A percentile compares a stretch with the other conserved stretches of the same genome.
Conservation (phyloP, 176 grass and related monocot genomes). For the Carex scoparia region DNA sequence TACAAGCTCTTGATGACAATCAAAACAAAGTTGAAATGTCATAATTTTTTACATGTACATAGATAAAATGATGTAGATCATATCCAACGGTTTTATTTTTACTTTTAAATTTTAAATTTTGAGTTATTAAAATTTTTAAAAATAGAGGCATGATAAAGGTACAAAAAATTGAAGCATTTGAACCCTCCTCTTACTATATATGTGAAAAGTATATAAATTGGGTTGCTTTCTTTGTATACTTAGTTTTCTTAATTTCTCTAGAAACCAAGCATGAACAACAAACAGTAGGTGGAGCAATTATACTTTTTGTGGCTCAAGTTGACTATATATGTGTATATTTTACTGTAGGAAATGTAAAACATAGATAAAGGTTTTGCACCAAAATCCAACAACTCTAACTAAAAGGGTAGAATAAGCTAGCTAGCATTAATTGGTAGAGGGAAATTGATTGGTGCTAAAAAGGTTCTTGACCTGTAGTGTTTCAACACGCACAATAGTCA, state of each 20-base stretch:
- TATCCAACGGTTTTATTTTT: no score
- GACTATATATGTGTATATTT: neutral
- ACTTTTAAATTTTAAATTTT: no score
- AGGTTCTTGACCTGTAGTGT: slow-evolving; percentile 19
- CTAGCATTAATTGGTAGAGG: neutral
- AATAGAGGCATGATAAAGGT: no score
- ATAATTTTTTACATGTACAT: no score
- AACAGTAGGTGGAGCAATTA: neutral
- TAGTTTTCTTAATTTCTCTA: neutral
- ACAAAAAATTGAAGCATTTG: no score
- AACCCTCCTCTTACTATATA: no score
- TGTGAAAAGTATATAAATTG: neutral
- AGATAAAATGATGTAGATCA: no score
- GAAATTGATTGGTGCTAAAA: slow-evolving; percentile 17
- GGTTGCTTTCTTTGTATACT: neutral
- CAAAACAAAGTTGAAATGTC: no score
- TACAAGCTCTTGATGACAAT: no score
- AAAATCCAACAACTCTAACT: slow-evolving; percentile 26
- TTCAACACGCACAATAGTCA: slow-evolving; percentile 30
- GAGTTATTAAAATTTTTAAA: no score
- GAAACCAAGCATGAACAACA: neutral
- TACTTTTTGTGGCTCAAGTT: neutral
- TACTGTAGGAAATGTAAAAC: neutral
- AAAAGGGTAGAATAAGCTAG: slow-evolving; percentile 12
- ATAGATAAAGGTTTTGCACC: neutral